Percentiles rank a stretch among this genome's conserved stretches.
These are phyloP conservation scores for Choanephora cucurbitarum DNA, from an alignment of 371 early-diverging fungal species.

Conservation along the genomic window DNA sequence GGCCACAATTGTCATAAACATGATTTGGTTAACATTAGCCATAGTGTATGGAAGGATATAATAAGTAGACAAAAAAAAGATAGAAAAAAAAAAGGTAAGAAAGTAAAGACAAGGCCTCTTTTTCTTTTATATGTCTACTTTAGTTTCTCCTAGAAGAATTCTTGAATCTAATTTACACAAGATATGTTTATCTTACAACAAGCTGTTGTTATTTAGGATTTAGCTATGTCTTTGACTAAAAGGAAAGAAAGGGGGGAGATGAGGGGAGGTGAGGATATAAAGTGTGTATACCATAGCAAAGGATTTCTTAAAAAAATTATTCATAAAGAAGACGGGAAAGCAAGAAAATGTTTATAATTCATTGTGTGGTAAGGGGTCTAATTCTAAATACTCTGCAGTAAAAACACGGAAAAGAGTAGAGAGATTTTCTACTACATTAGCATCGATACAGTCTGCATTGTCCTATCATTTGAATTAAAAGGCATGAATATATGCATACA, in stretches of 20 bases:
- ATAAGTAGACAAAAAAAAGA: background rate
- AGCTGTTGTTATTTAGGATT: too few relatives aligned
- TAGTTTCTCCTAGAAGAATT: too few relatives aligned
- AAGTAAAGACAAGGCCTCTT: background rate
- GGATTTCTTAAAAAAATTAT: too few relatives aligned
- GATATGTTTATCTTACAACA: too few relatives aligned
- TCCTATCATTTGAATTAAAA: constrained; percentile 15
- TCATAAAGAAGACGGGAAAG: too few relatives aligned
- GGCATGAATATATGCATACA: too few relatives aligned
- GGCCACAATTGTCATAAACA: constrained; percentile 21
- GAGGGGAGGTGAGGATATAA: background rate
- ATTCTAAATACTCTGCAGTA: constrained; percentile 57
- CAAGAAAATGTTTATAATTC: constrained; percentile 21
- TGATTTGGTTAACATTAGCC: constrained; percentile 18
- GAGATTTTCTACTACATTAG: constrained; percentile 49
- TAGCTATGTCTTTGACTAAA: too few relatives aligned
- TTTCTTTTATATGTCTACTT: too few relatives aligned
- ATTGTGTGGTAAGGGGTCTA: constrained; percentile 35
- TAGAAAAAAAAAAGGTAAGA: background rate
- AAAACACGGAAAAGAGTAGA: constrained; percentile 56
- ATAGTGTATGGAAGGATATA: background rate
- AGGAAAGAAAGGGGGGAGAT: background rate
- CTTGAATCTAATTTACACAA: too few relatives aligned
- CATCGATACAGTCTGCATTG: constrained; percentile 44
- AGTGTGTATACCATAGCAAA: background rate